Evolutionary conservation across 2,329 filamentous ascomycete genomes (phyloP), one percentile per base, ranked within the genome.

Genomic region (Fusarium sambucinum): DNA sequence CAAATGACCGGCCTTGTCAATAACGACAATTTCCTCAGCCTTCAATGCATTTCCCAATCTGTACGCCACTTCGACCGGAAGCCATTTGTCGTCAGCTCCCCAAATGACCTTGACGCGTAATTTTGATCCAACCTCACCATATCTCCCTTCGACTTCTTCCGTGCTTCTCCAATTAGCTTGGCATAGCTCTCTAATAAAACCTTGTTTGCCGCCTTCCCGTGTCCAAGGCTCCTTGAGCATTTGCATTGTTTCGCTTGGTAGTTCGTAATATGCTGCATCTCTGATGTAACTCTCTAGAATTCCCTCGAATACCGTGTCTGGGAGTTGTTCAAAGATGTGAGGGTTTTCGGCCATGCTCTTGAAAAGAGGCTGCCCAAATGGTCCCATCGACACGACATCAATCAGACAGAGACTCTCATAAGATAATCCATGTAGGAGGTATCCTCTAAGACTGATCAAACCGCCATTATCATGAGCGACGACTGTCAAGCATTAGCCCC

Each of bases 401-500:
- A 82, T 76, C 1, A 84, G 72, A 32, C 80, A 78, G 2, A 84
- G 71, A 33, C 77, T 81, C 4, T 71, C 73, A 59, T 79, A 83
- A 0, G 76, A 58, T 13, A 75, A 76, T 4, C 65, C 72, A 51
- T 83, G 80, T 0, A 82, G 45, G 0, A 84, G 66, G 50, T 80
- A 73, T 0, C 77, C 77, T 4, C 81, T 77, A 7, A 84, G 48
- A 21, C 74, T 75, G 41, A 83, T 77, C 12, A 82, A 58, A 0
- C 82, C 82, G 1, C 76, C 82, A 35, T 83, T 78, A 30, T 84
- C 82, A 59, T 84, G 82, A 0, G 82, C 81, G 2, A 84, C 63
- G 1, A 84, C 73, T 42, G 10, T 17, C 9, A 6, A 27, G 5
- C 5, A 7, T 42, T 25, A 42, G 3, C 5, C 10, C 14, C 6